Evolutionary conservation across 805 yeast species (phyloP).

Genomic region (Babjeviella inositovora): DNA sequence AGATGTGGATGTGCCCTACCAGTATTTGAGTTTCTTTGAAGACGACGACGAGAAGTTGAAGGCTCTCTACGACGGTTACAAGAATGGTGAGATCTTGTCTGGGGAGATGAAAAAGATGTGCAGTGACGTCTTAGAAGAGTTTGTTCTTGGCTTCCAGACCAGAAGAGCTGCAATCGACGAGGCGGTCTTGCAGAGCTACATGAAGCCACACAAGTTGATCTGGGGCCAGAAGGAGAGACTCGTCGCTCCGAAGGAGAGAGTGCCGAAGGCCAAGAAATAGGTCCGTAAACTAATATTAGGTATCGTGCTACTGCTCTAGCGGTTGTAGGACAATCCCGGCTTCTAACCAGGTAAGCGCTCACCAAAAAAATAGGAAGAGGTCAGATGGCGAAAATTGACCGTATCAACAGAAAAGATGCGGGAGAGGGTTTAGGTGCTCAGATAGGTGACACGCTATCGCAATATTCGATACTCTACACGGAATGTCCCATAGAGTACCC

Average conservation of each 20-base stretch:
- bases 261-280: slow-evolving; percentile 18
- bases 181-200: slow-evolving; percentile 44
- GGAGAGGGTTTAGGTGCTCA: no score
- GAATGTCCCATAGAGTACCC: no score
- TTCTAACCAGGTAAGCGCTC: no score
- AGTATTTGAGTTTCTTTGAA: slow-evolving; percentile 77
- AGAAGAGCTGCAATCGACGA: slow-evolving; percentile 55
- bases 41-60: slow-evolving; percentile 75
- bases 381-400: no score
- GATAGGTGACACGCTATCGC: no score
- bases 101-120: slow-evolving; percentile 90
- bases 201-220: slow-evolving; percentile 71
- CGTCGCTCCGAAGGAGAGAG: slow-evolving; percentile 50
- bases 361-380: no score
- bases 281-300: no score
- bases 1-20: slow-evolving; percentile 90
- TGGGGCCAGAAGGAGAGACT: slow-evolving; percentile 63
- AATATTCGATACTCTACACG: no score
- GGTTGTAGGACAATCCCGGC: no score
- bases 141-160: slow-evolving; percentile 71
- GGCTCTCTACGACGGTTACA: slow-evolving; percentile 47
- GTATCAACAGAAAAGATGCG: no score
- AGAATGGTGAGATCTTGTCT: slow-evolving; percentile 67
- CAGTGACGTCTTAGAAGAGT: slow-evolving; percentile 63
- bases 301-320: no score